Conservation (phyloP, 2,329 filamentous ascomycete species). For the Calonectria honghensis region DNA sequence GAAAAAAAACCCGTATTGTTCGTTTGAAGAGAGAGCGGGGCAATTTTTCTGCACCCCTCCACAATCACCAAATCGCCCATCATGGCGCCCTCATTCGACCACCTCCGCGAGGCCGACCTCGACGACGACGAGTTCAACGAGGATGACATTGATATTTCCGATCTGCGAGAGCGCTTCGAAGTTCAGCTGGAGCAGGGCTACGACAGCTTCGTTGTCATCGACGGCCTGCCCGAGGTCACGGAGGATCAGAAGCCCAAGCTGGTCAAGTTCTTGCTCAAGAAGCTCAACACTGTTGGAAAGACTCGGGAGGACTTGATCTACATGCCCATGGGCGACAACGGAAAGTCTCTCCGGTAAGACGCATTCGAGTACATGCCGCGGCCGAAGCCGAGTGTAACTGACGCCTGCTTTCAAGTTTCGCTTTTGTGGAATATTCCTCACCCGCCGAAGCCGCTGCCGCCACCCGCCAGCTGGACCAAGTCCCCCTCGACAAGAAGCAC, state of each 20-base stretch:
- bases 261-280: slow-evolving; percentile 96
- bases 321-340: slow-evolving; percentile 94
- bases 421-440: slow-evolving; percentile 97
- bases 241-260: slow-evolving; percentile 96
- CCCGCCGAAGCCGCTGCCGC: slow-evolving; percentile 92
- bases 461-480: slow-evolving; percentile 89
- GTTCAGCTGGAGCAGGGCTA: slow-evolving; percentile 96
- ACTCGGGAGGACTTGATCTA: slow-evolving; percentile 90
- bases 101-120: slow-evolving; percentile 92
- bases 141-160: slow-evolving; percentile 95
- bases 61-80: slow-evolving; percentile 65
- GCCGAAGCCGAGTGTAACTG: slow-evolving; percentile 6
- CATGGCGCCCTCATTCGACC: slow-evolving; percentile 94
- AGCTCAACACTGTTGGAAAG: slow-evolving; percentile 89
- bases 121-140: slow-evolving; percentile 90
- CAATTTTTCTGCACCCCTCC: slow-evolving; percentile 61
- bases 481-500: slow-evolving; percentile 97
- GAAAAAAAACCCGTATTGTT: slow-evolving; percentile 46
- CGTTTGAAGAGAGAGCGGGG: slow-evolving; percentile 59
- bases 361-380: background rate
- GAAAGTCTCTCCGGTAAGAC: slow-evolving; percentile 87
- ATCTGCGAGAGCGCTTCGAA: slow-evolving; percentile 95
- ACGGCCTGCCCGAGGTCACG: slow-evolving; percentile 91
- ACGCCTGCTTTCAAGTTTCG: slow-evolving; percentile 80
- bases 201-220: slow-evolving; percentile 96